These are phyloP conservation scores for Malania oleifera DNA, from an alignment of 164 flowering plant genomes.

Conservation along the genomic window DNA sequence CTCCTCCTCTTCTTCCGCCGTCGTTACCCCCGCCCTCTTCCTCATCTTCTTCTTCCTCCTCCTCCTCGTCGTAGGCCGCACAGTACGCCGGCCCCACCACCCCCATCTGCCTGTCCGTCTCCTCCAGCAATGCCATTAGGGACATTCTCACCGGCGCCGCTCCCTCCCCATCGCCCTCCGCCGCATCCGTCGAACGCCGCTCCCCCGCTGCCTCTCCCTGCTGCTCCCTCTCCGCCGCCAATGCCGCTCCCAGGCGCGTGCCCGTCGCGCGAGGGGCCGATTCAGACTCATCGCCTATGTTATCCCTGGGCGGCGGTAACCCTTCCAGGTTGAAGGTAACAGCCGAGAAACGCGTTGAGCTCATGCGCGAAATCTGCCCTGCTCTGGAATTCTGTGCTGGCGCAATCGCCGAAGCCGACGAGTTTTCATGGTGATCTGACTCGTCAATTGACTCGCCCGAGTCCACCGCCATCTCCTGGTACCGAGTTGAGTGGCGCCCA, in stretches of 20 bases:
- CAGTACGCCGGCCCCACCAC: constrained; percentile 21
- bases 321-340: no score
- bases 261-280: background rate
- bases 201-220: constrained; percentile 4
- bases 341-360: constrained; percentile 15
- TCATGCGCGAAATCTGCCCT: constrained; percentile 18
- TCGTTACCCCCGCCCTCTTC: constrained; percentile 16
- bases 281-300: background rate
- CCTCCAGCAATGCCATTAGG: constrained; percentile 80
- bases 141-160: constrained; percentile 53
- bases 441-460: background rate
- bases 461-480: background rate
- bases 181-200: constrained; percentile 3
- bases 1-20: constrained; percentile 9
- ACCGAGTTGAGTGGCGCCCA: constrained; percentile 3
- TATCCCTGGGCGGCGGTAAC: background rate
- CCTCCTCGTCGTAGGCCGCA: constrained; percentile 25
- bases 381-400: background rate
- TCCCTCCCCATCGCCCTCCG: constrained; percentile 6
- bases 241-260: constrained; percentile 16
- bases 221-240: constrained; percentile 16
- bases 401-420: background rate
- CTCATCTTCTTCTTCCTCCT: constrained; percentile 26
- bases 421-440: background rate
- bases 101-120: constrained; percentile 54